Conservation (phyloP, 2,329 filamentous ascomycete species). For the Penicillium sclerotiorum region DNA sequence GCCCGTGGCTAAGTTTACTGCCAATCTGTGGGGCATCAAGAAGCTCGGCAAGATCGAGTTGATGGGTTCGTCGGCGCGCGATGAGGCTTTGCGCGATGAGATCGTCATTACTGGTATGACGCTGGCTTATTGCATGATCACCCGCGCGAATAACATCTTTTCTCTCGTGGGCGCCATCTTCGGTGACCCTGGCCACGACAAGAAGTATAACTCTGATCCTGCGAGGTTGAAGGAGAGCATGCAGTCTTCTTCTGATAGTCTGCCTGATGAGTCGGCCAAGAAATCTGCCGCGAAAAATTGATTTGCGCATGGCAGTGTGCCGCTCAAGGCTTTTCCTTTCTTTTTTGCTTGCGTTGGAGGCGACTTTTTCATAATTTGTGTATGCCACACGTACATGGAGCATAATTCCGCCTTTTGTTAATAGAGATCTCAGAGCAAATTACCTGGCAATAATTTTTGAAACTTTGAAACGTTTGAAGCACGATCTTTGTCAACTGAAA, state of each 20-base stretch:
- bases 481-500: too few species aligned
- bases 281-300: too few species aligned
- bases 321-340: too few species aligned
- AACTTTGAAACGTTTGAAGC: too few species aligned
- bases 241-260: neutral
- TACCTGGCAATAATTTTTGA: too few species aligned
- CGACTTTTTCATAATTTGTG: too few species aligned
- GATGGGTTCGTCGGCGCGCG: constrained; percentile 20
- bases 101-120: constrained; percentile 34
- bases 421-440: too few species aligned
- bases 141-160: constrained; percentile 27
- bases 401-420: too few species aligned
- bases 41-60: constrained; percentile 33
- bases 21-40: constrained; percentile 27
- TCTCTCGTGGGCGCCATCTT: constrained; percentile 29
- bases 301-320: too few species aligned
- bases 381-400: too few species aligned
- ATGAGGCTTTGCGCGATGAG: constrained; percentile 28
- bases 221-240: neutral
- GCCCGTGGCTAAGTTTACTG: constrained; percentile 31
- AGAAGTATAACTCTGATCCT: constrained; percentile 10
- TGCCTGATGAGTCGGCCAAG: neutral
- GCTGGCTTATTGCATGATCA: constrained; percentile 29
- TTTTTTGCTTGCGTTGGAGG: too few species aligned
- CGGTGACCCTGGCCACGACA: constrained; percentile 19